Conservation (phyloP, 371 early-diverging fungal genomes). For the Mucor circinelloides region DNA sequence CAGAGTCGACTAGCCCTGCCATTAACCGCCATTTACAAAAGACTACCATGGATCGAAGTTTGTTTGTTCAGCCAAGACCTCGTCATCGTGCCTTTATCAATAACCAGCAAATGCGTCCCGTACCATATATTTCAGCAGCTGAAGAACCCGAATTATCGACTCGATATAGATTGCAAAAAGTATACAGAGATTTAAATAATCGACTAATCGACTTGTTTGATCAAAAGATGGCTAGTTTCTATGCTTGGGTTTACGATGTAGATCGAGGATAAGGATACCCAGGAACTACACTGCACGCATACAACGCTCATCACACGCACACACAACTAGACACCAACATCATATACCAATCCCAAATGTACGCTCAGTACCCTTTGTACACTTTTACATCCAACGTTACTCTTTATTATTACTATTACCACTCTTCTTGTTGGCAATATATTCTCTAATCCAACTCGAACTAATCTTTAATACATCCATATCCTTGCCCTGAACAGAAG, state of each 20-base stretch:
- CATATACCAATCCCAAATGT: background rate
- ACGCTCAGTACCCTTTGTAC: background rate
- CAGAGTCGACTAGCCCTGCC: background rate
- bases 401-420: constrained; percentile 1
- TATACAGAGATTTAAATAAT: constrained; percentile 51
- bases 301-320: background rate
- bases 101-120: background rate
- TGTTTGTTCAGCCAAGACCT: constrained; percentile 3
- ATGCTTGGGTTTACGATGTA: constrained; percentile 57
- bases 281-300: background rate
- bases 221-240: constrained; percentile 37
- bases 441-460: constrained; percentile 67
- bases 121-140: background rate
- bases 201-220: constrained; percentile 52
- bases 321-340: background rate
- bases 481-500: constrained; percentile 37
- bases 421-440: constrained; percentile 28
- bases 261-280: constrained; percentile 13
- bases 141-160: constrained; percentile 38
- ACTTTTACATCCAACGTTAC: background rate
- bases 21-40: background rate
- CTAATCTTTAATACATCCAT: constrained; percentile 67
- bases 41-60: background rate
- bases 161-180: constrained; percentile 52
- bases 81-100: constrained; percentile 14